Evolutionary conservation across 192 early-diverging fungal genomes (phyloP).

Genomic region (Gigaspora rosea): DNA sequence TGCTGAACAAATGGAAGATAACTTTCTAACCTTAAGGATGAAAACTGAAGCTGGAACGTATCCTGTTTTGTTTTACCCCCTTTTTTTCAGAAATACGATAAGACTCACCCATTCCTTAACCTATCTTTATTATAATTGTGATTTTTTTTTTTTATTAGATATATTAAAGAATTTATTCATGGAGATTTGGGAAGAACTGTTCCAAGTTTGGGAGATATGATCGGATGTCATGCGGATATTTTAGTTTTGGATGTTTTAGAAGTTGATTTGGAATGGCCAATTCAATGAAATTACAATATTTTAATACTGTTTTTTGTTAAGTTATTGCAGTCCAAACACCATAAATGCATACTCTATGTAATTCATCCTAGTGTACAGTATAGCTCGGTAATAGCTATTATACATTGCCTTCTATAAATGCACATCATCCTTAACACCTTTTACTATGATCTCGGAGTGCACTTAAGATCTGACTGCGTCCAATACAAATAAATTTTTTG

Average conservation of each 20-base stretch:
- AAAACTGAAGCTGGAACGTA: constrained; percentile 88
- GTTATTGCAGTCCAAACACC: too few species aligned
- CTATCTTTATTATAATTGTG: not conserved
- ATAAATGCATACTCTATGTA: too few species aligned
- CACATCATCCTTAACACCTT: too few species aligned
- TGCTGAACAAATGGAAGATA: constrained; percentile 49
- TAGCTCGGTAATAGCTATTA: too few species aligned
- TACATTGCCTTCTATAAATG: too few species aligned
- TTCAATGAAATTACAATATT: constrained; percentile 26
- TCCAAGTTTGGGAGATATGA: constrained; percentile 70
- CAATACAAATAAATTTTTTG: too few species aligned
- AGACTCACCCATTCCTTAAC: not conserved
- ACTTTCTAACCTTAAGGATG: constrained; percentile 65
- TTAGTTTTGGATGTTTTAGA: constrained; percentile 83
- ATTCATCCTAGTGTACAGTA: too few species aligned
- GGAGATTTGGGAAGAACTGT: constrained; percentile 86
- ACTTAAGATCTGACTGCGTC: too few species aligned
- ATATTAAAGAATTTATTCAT: constrained; percentile 94
- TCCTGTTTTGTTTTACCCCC: constrained; percentile 7
- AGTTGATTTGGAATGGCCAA: constrained; percentile 87
- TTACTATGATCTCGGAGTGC: too few species aligned
- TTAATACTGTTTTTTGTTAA: not conserved
- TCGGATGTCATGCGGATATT: constrained; percentile 67
- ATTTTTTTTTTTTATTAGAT: constrained; percentile 32
- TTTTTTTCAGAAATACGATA: not conserved